Evolutionary conservation across 2,329 filamentous ascomycete species (phyloP).

Genomic region (Pestalotiopsis sp.): DNA sequence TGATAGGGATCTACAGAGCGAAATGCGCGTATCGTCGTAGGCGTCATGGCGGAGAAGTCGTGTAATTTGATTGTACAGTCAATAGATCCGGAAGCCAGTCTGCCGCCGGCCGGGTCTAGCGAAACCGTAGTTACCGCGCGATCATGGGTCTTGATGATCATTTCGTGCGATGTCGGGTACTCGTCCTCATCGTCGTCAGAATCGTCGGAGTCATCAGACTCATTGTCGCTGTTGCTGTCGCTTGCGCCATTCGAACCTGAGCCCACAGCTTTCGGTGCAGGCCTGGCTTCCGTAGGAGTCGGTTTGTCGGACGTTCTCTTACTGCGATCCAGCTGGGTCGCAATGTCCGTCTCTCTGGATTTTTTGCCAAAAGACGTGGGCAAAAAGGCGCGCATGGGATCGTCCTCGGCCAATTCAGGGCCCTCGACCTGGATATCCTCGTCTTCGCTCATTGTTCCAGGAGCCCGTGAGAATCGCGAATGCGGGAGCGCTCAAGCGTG

Average conservation of each 20-base stretch:
- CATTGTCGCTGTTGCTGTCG: conserved; percentile 37
- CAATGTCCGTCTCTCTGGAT: conserved; percentile 71
- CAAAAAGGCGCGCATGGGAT: conserved; percentile 76
- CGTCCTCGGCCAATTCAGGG: conserved; percentile 60
- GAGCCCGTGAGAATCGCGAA: background rate
- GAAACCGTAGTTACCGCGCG: conserved; percentile 83
- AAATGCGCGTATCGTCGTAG: conserved; percentile 91
- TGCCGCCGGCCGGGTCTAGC: conserved; percentile 81
- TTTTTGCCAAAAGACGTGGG: conserved; percentile 87
- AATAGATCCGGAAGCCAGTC: conserved; percentile 86
- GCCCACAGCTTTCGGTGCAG: conserved; percentile 28
- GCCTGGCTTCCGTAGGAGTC: conserved; percentile 29
- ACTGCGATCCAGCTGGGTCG: conserved; percentile 79
- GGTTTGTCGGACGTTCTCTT: conserved; percentile 57
- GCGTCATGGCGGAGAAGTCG: conserved; percentile 95
- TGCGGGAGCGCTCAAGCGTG: background rate
- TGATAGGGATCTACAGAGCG: conserved; percentile 86
- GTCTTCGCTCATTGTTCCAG: conserved; percentile 57
- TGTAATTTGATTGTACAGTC: conserved; percentile 93
- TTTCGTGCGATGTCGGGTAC: conserved; percentile 89
- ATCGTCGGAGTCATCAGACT: conserved; percentile 58
- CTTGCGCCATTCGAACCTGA: conserved; percentile 30
- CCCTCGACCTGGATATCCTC: conserved; percentile 62
- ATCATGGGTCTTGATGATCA: conserved; percentile 90
- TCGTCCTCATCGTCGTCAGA: conserved; percentile 79